Evolutionary conservation across 345 rosid genomes (phyloP).

Genomic region (Luvunga scandens): DNA sequence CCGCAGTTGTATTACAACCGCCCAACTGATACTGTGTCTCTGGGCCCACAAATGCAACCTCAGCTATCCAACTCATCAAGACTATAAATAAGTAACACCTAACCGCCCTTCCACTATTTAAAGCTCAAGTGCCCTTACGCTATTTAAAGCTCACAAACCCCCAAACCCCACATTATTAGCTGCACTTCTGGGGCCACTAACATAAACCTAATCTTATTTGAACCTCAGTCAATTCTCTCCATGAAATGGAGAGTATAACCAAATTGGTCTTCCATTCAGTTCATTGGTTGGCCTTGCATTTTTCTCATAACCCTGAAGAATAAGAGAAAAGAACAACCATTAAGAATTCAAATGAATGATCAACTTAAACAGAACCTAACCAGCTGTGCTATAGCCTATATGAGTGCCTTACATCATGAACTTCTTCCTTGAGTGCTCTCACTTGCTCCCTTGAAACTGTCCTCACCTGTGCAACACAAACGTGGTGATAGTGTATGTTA

Average conservation of each 20-base stretch:
- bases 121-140: not conserved
- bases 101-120: too few relatives aligned
- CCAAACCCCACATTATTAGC: not conserved
- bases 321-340: not conserved
- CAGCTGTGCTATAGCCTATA: not conserved
- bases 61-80: too few relatives aligned
- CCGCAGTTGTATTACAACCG: too few relatives aligned
- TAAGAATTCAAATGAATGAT: not conserved
- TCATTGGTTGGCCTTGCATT: slow-evolving; percentile 70
- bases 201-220: not conserved
- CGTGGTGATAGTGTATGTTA: not conserved
- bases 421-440: slow-evolving; percentile 39
- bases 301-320: slow-evolving; percentile 47
- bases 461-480: slow-evolving; percentile 39
- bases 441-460: slow-evolving; percentile 68
- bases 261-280: slow-evolving; percentile 40
- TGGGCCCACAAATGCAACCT: too few relatives aligned
- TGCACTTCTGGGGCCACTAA: not conserved
- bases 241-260: slow-evolving; percentile 30
- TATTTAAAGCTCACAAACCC: not conserved
- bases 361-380: not conserved
- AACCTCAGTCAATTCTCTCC: not conserved
- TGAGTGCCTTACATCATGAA: slow-evolving; percentile 57
- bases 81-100: too few relatives aligned
- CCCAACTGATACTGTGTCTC: too few relatives aligned